Evolutionary conservation across 2,329 filamentous ascomycete genomes (phyloP), one percentile per base, ranked within the genome.

Genomic region (Clonostachys rosea): DNA sequence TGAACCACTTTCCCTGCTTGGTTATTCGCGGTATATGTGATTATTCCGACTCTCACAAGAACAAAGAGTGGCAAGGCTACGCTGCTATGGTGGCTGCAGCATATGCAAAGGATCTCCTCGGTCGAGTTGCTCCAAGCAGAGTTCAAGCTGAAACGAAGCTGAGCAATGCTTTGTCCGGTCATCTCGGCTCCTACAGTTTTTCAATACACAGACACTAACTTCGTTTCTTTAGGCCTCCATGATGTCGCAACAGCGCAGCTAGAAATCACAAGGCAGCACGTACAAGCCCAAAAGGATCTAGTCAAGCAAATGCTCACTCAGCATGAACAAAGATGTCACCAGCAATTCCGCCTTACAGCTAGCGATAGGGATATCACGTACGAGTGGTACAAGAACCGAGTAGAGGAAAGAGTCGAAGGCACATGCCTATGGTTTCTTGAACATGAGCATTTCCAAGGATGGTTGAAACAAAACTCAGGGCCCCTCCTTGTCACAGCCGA

Each of bases 401-500:
- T 42, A 13, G 40, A 16, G 13, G 40, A 51, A 5, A 24, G 40
- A 20, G 20, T 42, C 5, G 40, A 42, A 42, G 40, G 40, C 6
- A 42, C 40, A 5, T 67, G 65, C 47, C 40, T 49, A 20, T 69
- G 59, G 65, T 64, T 61, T 46, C 58, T 65, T 14, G 13, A 53
- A 1, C 60, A 69, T 40, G 24, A 54, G 1, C 44, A 56, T 34
- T 69, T 60, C 46, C 47, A 53, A 14, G 6, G 13, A 1, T 70
- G 65, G 66, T 33, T 59, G 16, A 42, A 48, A 3, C 42, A 54
- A 8, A 51, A 57, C 0, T 60, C 59, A 1, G 60, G 59, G 1
- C 55, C 59, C 0, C 48, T 70, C 6, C 53, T 66, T 33, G 57
- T 70, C 14, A 58, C 67, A 3, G 66, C 63, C 3, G 66, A 69